Evolutionary conservation across 1,139 yeast species (phyloP).

Genomic region (Hanseniaspora uvarum): DNA sequence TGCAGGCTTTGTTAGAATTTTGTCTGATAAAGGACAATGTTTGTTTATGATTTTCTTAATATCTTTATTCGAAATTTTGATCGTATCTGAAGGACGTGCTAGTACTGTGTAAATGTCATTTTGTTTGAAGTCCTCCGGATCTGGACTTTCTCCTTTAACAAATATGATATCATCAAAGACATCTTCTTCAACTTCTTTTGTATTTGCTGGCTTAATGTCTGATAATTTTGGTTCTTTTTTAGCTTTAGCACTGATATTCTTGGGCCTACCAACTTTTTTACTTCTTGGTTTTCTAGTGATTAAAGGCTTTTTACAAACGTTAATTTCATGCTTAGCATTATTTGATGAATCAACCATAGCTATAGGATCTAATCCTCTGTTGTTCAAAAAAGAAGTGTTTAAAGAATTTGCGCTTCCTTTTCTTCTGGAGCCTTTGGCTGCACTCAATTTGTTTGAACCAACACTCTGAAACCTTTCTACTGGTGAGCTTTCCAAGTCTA

Average conservation of each 20-base stretch:
- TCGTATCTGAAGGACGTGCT: background rate
- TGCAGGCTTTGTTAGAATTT: background rate
- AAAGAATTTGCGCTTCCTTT: background rate
- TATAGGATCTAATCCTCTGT: background rate
- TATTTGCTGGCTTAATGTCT: background rate
- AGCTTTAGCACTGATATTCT: background rate
- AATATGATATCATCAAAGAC: background rate
- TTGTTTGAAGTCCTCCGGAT: background rate
- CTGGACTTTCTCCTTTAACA: conserved; percentile 8
- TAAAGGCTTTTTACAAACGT: background rate
- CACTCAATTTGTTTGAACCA: background rate
- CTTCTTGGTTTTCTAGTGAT: background rate
- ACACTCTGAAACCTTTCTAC: background rate
- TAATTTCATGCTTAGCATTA: background rate
- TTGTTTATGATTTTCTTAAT: background rate
- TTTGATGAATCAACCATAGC: background rate
- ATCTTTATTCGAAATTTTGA: background rate
- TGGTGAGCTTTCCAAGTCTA: background rate
- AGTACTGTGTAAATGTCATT: background rate
- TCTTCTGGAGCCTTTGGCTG: background rate
- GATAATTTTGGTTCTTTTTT: background rate
- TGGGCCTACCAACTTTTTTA: background rate
- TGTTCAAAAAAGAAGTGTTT: background rate
- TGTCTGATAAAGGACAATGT: background rate
- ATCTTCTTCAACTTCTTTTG: background rate